Evolutionary conservation across 441 rosid species (phyloP).

Genomic region (Corymbia calophylla): DNA sequence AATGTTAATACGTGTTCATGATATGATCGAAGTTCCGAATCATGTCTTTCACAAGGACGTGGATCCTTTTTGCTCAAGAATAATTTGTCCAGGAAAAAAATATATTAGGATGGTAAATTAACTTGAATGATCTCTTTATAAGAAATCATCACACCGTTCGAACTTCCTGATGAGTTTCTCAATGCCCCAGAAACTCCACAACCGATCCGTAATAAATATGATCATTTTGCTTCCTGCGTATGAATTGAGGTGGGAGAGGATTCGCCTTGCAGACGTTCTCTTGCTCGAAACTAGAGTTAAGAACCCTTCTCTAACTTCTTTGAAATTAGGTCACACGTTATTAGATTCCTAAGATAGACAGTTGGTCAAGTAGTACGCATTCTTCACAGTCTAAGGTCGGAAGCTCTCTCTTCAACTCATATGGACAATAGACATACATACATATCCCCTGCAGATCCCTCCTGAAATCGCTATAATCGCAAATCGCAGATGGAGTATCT

Average conservation of each 20-base stretch:
- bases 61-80: too few relatives aligned
- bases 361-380: background rate
- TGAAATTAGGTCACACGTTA: background rate
- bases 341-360: background rate
- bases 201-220: too few relatives aligned
- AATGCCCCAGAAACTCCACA: too few relatives aligned
- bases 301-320: background rate
- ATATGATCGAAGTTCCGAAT: background rate
- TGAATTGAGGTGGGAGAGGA: too few relatives aligned
- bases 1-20: too few relatives aligned
- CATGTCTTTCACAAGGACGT: background rate
- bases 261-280: too few relatives aligned
- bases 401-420: background rate
- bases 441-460: background rate
- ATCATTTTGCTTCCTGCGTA: too few relatives aligned
- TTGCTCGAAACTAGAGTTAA: background rate
- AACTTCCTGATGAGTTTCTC: too few relatives aligned
- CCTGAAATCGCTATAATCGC: background rate
- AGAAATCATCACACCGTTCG: too few relatives aligned
- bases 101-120: too few relatives aligned
- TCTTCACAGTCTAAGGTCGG: background rate
- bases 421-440: background rate
- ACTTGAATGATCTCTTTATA: background rate
- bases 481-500: background rate
- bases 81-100: too few relatives aligned